These are phyloP conservation scores for Leucocoprinus sp. DNA, from an alignment of 768 basidiomycete species.

Conservation along the genomic window DNA sequence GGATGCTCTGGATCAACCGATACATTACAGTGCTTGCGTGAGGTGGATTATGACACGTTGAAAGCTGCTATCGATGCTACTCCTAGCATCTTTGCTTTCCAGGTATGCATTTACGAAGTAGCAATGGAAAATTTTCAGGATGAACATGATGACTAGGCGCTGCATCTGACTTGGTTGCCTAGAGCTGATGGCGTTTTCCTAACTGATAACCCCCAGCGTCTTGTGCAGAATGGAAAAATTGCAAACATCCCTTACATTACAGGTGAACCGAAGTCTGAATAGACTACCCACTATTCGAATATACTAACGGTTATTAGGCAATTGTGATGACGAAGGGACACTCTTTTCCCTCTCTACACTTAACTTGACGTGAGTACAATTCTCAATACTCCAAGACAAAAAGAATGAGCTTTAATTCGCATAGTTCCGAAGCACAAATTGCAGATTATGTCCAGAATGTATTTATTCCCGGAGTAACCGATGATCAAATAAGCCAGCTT, in stretches of 20 bases:
- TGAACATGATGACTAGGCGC: slow-evolving; percentile 29
- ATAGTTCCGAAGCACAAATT: slow-evolving; percentile 19
- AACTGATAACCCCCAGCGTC: slow-evolving; percentile 32
- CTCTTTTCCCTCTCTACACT: slow-evolving; percentile 40
- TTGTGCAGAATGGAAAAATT: slow-evolving; percentile 34
- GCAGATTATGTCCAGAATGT: slow-evolving; percentile 17
- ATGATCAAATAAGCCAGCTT: slow-evolving; percentile 22
- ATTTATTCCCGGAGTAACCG: slow-evolving; percentile 26
- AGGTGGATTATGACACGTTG: slow-evolving; percentile 26
- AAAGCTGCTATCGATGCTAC: slow-evolving; percentile 31
- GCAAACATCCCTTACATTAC: slow-evolving; percentile 43
- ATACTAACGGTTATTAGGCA: slow-evolving; percentile 22
- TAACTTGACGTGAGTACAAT: slow-evolving; percentile 37
- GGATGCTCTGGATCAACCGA: slow-evolving; percentile 25
- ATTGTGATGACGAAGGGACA: slow-evolving; percentile 58
- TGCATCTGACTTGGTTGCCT: slow-evolving; percentile 40
- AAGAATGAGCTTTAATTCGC: neutral
- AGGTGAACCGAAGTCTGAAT: slow-evolving; percentile 19
- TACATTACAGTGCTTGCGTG: slow-evolving; percentile 33
- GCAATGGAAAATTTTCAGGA: neutral
- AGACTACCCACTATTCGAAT: neutral
- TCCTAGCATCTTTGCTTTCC: slow-evolving; percentile 31
- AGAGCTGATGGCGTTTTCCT: slow-evolving; percentile 42
- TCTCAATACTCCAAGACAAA: neutral
- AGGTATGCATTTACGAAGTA: slow-evolving; percentile 19